Percentiles rank a stretch among this genome's conserved stretches.
These are phyloP conservation scores for Melaleuca alternifolia DNA, from an alignment of 345 rosid species.

Conservation along the genomic window DNA sequence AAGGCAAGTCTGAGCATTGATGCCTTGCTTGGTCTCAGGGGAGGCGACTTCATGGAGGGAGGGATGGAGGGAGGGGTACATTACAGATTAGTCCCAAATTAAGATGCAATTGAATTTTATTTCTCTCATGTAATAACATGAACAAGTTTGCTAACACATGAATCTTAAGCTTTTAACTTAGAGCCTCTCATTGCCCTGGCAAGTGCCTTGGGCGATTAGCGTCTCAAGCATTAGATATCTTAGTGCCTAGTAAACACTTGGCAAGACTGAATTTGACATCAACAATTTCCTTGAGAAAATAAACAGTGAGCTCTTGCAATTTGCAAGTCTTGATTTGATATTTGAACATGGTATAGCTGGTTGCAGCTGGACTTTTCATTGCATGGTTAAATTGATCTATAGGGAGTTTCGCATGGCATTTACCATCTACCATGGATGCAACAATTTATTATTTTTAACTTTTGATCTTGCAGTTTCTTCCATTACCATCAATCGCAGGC, in stretches of 20 bases:
- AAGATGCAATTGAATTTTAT: background rate
- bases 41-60: background rate
- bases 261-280: background rate
- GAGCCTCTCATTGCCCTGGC: background rate
- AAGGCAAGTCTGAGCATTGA: background rate
- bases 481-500: conserved; percentile 84
- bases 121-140: background rate
- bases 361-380: background rate
- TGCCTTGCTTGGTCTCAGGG: background rate
- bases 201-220: background rate
- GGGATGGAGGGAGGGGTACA: background rate
- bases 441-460: background rate
- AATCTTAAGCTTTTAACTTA: background rate
- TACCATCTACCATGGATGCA: background rate
- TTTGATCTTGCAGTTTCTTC: conserved; percentile 60
- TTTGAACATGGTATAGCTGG: background rate
- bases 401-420: background rate
- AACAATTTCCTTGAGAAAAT: background rate
- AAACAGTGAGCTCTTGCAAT: background rate
- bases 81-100: background rate
- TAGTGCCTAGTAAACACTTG: background rate
- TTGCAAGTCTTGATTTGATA: background rate
- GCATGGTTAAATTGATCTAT: background rate
- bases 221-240: background rate
- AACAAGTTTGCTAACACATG: background rate